These are phyloP conservation scores for Rhodamnia rubescens DNA, from an alignment of 345 rosid genomes.

Conservation along the genomic window DNA sequence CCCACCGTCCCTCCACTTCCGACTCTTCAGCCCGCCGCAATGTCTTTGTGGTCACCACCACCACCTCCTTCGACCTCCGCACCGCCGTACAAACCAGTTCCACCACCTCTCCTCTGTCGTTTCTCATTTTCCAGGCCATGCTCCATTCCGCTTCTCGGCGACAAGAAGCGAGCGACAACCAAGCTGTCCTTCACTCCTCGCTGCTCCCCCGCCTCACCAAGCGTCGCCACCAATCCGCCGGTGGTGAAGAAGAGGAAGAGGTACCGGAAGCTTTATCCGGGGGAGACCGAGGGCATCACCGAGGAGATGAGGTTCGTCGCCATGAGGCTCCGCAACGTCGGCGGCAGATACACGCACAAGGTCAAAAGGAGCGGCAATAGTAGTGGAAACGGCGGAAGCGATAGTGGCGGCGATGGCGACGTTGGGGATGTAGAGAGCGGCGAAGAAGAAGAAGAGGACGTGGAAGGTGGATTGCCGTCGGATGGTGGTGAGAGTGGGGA, in stretches of 20 bases:
- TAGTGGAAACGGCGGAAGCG: neutral
- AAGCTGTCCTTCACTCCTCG: neutral
- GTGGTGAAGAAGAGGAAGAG: conserved; percentile 49
- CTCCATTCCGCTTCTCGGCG: neutral
- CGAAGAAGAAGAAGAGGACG: conserved; percentile 1
- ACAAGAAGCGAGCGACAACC: neutral
- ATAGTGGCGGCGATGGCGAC: neutral
- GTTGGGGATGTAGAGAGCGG: neutral
- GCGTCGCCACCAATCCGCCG: neutral
- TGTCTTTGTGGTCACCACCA: neutral
- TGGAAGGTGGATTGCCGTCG: neutral
- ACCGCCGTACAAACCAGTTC: neutral
- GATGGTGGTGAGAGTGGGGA: conserved; percentile 9
- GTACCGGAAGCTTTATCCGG: conserved; percentile 69
- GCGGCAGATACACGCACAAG: conserved; percentile 29
- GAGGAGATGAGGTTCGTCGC: conserved; percentile 97
- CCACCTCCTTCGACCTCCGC: neutral
- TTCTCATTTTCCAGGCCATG: conserved; percentile 13
- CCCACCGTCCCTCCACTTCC: neutral
- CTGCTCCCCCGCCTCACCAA: neutral
- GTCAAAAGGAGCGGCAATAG: neutral
- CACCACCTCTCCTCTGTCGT: neutral
- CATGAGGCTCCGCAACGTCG: conserved; percentile 72
- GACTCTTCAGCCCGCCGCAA: neutral
- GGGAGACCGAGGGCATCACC: conserved; percentile 72